Percentiles rank a stretch among this genome's conserved stretches.
These are phyloP conservation scores for Hansenula anomala DNA, from an alignment of 1,139 yeast species.

Conservation along the genomic window DNA sequence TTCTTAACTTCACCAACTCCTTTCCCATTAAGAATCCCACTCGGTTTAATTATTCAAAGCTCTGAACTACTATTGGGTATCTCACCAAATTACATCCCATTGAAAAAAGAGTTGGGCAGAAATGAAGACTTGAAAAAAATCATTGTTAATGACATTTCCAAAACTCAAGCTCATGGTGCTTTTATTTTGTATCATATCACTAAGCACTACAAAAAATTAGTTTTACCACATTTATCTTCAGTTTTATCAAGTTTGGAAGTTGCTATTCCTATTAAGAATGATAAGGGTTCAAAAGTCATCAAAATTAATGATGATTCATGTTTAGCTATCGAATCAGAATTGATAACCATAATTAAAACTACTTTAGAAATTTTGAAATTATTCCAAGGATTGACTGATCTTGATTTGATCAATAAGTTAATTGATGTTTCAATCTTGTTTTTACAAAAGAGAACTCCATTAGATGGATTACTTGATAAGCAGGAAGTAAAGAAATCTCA, in stretches of 20 bases:
- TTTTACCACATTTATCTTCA: slow-evolving; percentile 43
- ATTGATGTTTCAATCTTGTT: slow-evolving; percentile 29
- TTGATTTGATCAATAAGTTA: slow-evolving; percentile 28
- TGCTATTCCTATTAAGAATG: slow-evolving; percentile 39
- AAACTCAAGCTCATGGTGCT: slow-evolving; percentile 42
- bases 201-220: slow-evolving; percentile 36
- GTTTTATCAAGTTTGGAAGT: slow-evolving; percentile 50
- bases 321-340: slow-evolving; percentile 24
- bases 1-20: slow-evolving; percentile 44
- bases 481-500: slow-evolving; percentile 11
- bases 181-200: slow-evolving; percentile 36
- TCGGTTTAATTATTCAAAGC: slow-evolving; percentile 47
- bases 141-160: slow-evolving; percentile 36
- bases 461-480: slow-evolving; percentile 23
- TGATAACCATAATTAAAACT: slow-evolving; percentile 16
- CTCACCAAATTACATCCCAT: slow-evolving; percentile 47
- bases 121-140: slow-evolving; percentile 37
- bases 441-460: slow-evolving; percentile 25
- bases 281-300: slow-evolving; percentile 16
- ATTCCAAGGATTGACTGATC: slow-evolving; percentile 28
- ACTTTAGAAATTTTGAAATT: slow-evolving; percentile 24
- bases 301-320: slow-evolving; percentile 17
- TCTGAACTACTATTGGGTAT: slow-evolving; percentile 49
- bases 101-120: slow-evolving; percentile 55
- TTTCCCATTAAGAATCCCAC: slow-evolving; percentile 45